Evolutionary conservation across 2,329 filamentous ascomycete species (phyloP), one percentile per base, ranked within the genome.

Genomic region (Fusarium mangiferae): DNA sequence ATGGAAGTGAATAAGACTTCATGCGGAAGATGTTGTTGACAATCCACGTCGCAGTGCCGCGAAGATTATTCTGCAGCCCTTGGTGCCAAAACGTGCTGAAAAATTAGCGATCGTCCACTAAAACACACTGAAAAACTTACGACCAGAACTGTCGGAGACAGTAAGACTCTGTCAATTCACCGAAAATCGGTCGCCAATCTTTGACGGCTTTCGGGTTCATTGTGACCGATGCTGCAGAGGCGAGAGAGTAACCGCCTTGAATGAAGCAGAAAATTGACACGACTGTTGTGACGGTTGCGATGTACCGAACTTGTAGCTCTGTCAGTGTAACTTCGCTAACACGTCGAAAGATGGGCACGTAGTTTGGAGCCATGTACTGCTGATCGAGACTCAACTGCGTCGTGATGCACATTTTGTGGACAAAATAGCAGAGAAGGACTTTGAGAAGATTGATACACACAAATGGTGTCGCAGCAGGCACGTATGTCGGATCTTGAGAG

Each of bases 201-300:
- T 75, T 73, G 24, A 73, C 63, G 11, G 55, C 70, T 20, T 66
- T 65, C 0, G 72, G 69, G 11, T 73, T 73, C 35, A 68, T 66
- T 3, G n/a, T 51, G 0, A 68, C 70, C 0, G 73, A 75, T 38
- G 26, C 48, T 13, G 70, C 61, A 5, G 73, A 66, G 14, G 69
- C 63, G 3, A 75, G 22, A 5, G 72, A 75, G 46, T 75, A 75
- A 4, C 73, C 73, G 4, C 72, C 73, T 30, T 75, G 73, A 5
- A 73, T 75, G 26, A 75, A 75, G 62, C 72, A 75, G 39, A 75
- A 75, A 22, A 75, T 68, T 14, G 73, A 75, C 8, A 75, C 45
- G 4, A 75, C 73, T 5, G 73, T 75, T 10, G 73, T 75, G 2
- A 75, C 18, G 6, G 73, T 75, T 6, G 73, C 72, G 3, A 73